These are phyloP conservation scores for Umbelopsis sp. DNA, from an alignment of 192 early-diverging fungal genomes.

Conservation along the genomic window DNA sequence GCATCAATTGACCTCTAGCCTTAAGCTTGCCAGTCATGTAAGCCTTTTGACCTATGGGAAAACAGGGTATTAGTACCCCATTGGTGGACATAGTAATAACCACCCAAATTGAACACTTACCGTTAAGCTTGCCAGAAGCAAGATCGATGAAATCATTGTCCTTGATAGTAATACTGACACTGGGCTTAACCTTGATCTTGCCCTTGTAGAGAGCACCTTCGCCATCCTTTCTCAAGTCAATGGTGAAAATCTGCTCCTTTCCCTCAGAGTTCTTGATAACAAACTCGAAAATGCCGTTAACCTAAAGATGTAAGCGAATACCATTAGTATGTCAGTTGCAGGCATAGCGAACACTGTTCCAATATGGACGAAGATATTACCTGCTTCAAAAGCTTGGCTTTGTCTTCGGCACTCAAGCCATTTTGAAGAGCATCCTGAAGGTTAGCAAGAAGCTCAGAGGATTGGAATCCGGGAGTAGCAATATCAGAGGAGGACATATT, in stretches of 20 bases:
- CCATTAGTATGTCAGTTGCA: neutral
- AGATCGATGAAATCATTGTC: conserved; percentile 87
- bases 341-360: no score
- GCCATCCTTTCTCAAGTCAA: conserved; percentile 80
- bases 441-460: conserved; percentile 72
- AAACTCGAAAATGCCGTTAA: conserved; percentile 89
- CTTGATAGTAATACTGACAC: conserved; percentile 70
- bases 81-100: neutral
- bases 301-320: conserved; percentile 19
- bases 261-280: conserved; percentile 77
- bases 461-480: conserved; percentile 68
- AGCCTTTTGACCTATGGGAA: conserved; percentile 71
- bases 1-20: conserved; percentile 74
- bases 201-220: conserved; percentile 59
- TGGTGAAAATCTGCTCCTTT: conserved; percentile 75
- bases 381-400: conserved; percentile 65
- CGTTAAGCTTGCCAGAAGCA: conserved; percentile 82
- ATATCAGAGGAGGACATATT: conserved; percentile 29
- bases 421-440: conserved; percentile 65
- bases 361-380: conserved; percentile 19
- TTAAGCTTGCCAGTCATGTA: conserved; percentile 95
- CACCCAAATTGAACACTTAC: conserved; percentile 41
- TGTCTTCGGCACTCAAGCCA: conserved; percentile 60
- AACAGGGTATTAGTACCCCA: neutral
- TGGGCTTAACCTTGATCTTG: conserved; percentile 63